Base-by-base conservation (phyloP, 164 flowering plant genomes). In the Litsea cubeba region DNA sequence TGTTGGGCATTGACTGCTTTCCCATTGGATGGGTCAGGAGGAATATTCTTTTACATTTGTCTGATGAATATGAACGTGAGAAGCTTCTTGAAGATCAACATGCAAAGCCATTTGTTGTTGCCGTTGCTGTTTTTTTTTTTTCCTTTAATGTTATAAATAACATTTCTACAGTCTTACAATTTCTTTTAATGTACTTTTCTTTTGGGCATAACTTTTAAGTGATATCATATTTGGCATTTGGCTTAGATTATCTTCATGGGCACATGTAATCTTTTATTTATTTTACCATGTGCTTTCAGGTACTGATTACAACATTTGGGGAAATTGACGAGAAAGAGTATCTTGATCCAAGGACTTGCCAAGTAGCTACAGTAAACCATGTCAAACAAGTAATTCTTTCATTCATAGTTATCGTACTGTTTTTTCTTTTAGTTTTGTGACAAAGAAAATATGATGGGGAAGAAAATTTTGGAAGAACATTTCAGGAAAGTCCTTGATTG, bases 281-380 rank as follows among this genome's bases (percentile, higher is more conserved):
- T 10, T 26, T 50, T 50, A n/a, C 22, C 51, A 18, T 40, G 24
- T 20, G 51, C 26, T 54, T 78, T 80, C 83, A 96, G 99, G 95
- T 94, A 62, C 79, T 96, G 54, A 54, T 92, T 73, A 86, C 99
- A n/a, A 75, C 91, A 66, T 90, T 85, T 83, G 84, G 88, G 23
- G 97, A 96, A 83, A 70, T 93, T 72, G 80, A 75, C 50, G 86
- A 84, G 79, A 88, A 81, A 80, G 88, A 90, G 74, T 96, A 82
- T 81, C 84, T 96, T 75, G 99, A 96, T 79, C 99, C 98, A 1
- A 86, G 97, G 80, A 92, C 94, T 76, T 89, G 95, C 30, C 97
- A 96, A 86, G 97, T 96, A 81, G 98, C 90, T 49, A 79, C 68
- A 7, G 83, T 93, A 57, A 91, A 95, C 81, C 98, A 95, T 83